Conservation (phyloP, 257 asterid species). For the Solanum phureja region DNA sequence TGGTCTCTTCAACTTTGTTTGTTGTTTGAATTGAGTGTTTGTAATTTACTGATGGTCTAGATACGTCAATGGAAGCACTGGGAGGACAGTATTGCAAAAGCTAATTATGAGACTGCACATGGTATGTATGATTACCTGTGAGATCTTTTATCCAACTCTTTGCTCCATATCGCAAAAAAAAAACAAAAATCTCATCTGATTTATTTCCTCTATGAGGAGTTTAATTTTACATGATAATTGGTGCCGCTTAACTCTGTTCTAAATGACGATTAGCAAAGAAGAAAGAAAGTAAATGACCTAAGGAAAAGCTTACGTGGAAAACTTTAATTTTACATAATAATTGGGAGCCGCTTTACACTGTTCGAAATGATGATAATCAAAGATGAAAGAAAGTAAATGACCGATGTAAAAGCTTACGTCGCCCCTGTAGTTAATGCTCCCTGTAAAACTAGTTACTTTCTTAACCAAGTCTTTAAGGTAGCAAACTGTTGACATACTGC, state of each 20-base stretch:
- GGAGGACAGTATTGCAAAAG: constrained; percentile 76
- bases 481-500: background rate
- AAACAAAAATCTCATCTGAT: background rate
- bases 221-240: background rate
- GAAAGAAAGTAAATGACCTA: background rate
- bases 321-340: background rate
- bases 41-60: constrained; percentile 23
- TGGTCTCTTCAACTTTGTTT: background rate
- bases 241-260: background rate
- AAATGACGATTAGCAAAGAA: background rate
- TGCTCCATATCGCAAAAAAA: background rate
- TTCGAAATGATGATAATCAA: background rate
- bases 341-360: background rate
- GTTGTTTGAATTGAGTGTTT: background rate
- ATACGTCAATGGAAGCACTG: constrained; percentile 91
- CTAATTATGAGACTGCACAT: constrained; percentile 26
- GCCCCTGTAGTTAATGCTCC: background rate
- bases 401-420: background rate
- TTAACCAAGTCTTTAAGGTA: background rate
- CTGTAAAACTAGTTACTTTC: background rate
- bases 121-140: constrained; percentile 28
- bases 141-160: background rate
- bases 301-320: background rate
- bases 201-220: background rate
- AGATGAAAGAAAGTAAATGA: background rate